These are phyloP conservation scores for Gentiana macrophylla DNA, from an alignment of 257 asterid genomes.

Conservation along the genomic window DNA sequence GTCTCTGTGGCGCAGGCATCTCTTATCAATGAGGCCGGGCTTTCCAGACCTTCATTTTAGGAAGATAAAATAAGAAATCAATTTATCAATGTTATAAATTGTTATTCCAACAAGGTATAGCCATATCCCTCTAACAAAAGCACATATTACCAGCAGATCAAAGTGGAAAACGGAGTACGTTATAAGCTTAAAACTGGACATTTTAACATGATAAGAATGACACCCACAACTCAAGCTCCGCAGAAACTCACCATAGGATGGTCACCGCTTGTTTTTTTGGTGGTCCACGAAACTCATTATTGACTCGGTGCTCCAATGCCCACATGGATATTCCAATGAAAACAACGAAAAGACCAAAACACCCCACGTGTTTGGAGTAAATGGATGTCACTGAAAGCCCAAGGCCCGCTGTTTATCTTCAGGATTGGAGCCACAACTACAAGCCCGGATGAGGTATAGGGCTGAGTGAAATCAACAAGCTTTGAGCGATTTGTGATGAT, in stretches of 20 bases:
- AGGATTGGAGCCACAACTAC: constrained; percentile 43
- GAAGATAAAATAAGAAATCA: no score
- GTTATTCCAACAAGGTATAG: no score
- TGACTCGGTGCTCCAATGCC: constrained; percentile 60
- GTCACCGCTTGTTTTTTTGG: constrained; percentile 48
- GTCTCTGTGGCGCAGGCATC: no score
- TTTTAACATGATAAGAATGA: no score
- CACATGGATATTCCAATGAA: constrained; percentile 50
- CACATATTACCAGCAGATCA: no score
- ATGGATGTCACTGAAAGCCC: constrained; percentile 62
- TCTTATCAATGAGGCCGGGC: no score
- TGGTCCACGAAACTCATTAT: constrained; percentile 71
- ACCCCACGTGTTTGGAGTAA: constrained; percentile 45
- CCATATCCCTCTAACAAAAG: no score
- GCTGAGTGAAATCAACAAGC: constrained; percentile 56
- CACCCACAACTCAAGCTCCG: no score
- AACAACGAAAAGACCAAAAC: constrained; percentile 39
- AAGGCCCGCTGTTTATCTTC: constrained; percentile 40
- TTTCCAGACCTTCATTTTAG: no score
- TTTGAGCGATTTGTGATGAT: constrained; percentile 46
- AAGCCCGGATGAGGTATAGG: constrained; percentile 55
- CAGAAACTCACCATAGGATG: constrained; percentile 42
- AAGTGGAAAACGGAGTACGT: no score
- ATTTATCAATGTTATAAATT: no score
- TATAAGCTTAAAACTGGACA: no score